These are phyloP conservation scores for Oryza glumipatula DNA, from an alignment of 176 grass and related monocot species.

Conservation along the genomic window DNA sequence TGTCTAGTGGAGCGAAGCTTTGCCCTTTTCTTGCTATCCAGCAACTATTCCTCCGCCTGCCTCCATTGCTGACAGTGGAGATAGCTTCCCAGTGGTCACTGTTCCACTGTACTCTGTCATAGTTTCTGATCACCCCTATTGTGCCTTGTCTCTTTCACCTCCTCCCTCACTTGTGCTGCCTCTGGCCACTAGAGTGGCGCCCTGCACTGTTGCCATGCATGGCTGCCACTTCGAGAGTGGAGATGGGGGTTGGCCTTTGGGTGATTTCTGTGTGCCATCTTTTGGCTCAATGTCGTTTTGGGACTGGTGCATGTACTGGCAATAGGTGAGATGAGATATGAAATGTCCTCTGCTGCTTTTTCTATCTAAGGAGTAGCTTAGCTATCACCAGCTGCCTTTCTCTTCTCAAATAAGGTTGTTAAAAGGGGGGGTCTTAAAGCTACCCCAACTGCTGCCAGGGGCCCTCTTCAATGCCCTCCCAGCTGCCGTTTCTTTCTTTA, in stretches of 20 bases:
- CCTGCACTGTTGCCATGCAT: slow-evolving; percentile 9
- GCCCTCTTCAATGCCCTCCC: neutral
- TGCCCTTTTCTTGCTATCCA: slow-evolving; percentile 22
- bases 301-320: neutral
- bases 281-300: slow-evolving; percentile 23
- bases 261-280: neutral
- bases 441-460: neutral
- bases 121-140: slow-evolving; percentile 28
- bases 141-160: slow-evolving; percentile 55
- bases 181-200: neutral
- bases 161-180: neutral
- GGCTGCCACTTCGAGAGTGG: slow-evolving; percentile 26
- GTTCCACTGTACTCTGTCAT: slow-evolving; percentile 7
- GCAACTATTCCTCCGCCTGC: slow-evolving; percentile 37
- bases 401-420: neutral
- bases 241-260: neutral
- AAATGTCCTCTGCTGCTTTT: slow-evolving; percentile 1
- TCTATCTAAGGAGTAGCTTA: neutral
- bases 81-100: slow-evolving; percentile 23
- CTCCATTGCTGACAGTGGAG: slow-evolving; percentile 24
- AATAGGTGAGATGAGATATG: neutral
- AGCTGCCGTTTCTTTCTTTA: slow-evolving; percentile 33
- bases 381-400: neutral
- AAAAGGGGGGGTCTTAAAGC: slow-evolving; percentile 6
- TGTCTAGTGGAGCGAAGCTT: slow-evolving; percentile 23